Base-by-base conservation (phyloP, 2,329 filamentous ascomycete species). In the Aspergillus tubingensis region DNA sequence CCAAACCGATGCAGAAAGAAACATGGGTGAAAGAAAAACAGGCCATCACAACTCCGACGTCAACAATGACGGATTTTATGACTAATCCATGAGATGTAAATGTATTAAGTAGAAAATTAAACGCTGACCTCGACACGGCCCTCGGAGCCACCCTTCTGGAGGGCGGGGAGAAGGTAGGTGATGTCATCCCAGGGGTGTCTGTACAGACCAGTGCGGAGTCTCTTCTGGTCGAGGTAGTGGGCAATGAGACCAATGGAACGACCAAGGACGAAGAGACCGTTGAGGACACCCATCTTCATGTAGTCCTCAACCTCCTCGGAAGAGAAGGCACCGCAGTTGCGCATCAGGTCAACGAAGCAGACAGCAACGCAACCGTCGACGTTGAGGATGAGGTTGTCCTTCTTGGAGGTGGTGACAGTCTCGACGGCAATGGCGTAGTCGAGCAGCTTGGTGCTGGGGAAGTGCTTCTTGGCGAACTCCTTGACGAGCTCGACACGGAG, bases 381-480 rank as follows among this genome's bases (percentile, higher is more conserved):
- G 85, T 99, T 99, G 74, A 99, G 89, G 73, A 99, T 99, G 70
- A 99, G 88, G 86, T 98, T 99, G 84, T 99, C 95, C 87, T 99
- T 99, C 91, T 99, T 99, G 68, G 92, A 97, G 54, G 95, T 99
- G 58, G 95, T 99, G 67, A 99, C 95, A 10, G 91, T 91, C 87
- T 99, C 95, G 69, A 99, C 95, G 50, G 95, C 95, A 75, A 99
- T 88, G 69, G 95, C 95, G 80, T 97, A 99, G 84, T 99, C 95
- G 77, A 99, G 92, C 77, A 98, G 88, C 87, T 98, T 98, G 86
- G 91, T 92, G 83, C 83, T 93, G 71, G 95, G 92, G 90, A 99
- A 99, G 84, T 95, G 92, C 85, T 93, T 91, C 82, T 93, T 86
- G 76, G 96, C 95, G 80, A 95, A 99, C 82, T 99, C 94, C 87